These are phyloP conservation scores for Artemisia annua DNA, from an alignment of 129 eudicot genomes.

Conservation along the genomic window DNA sequence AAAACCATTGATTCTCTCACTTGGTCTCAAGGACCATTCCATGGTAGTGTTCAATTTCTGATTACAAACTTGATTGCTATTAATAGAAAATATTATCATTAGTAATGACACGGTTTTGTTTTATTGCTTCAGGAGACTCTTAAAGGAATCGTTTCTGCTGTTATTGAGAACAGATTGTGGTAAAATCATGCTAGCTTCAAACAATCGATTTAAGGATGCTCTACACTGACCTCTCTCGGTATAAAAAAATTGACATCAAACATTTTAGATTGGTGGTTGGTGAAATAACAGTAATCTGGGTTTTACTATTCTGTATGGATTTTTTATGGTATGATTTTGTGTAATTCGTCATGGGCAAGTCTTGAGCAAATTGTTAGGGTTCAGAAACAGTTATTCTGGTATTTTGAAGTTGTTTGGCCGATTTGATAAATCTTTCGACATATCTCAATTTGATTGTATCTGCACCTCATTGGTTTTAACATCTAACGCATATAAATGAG, in stretches of 20 bases:
- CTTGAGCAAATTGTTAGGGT: neutral
- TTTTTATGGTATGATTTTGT: conserved; percentile 4
- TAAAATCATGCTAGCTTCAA: conserved; percentile 16
- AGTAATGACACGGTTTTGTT: neutral
- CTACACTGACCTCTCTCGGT: neutral
- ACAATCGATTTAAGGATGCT: conserved; percentile 1
- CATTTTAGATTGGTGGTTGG: neutral
- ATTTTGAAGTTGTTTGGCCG: neutral
- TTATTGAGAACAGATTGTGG: conserved; percentile 66
- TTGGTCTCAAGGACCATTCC: conserved; percentile 89
- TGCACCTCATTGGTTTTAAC: neutral
- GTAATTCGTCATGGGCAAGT: neutral
- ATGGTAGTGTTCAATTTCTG: conserved; percentile 40
- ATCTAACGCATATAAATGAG: neutral
- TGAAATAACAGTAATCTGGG: conserved; percentile 1
- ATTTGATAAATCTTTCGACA: neutral
- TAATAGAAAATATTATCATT: neutral
- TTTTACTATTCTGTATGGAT: neutral
- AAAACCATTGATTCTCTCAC: conserved; percentile 67
- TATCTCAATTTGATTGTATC: neutral
- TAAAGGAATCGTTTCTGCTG: conserved; percentile 66
- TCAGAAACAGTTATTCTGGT: neutral
- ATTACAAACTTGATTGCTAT: conserved; percentile 2
- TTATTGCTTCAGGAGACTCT: conserved; percentile 59
- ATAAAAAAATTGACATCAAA: neutral